phyloP scores from a whole-genome alignment of 371 early-diverging fungal genomes.

The Lichtheimia ornata region DNA sequence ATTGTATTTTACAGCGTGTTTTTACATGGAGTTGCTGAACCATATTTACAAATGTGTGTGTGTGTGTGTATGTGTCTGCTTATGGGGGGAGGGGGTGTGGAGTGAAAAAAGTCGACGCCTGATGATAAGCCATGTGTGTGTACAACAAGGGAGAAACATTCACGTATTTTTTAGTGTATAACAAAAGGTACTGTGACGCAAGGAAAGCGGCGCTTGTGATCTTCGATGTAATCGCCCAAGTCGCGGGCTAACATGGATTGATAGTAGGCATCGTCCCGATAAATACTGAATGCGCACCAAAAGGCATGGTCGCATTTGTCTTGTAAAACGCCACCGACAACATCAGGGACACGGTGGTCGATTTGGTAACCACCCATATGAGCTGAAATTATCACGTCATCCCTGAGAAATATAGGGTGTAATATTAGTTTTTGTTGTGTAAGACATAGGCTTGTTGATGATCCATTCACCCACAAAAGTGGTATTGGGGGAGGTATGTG shows the following conservation, averaged over 20 bases:
- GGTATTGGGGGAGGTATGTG: not conserved
- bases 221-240: slow-evolving; percentile 17
- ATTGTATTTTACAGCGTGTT: slow-evolving; percentile 15
- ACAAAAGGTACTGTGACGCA: slow-evolving; percentile 18
- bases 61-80: no score
- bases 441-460: no score
- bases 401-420: slow-evolving; percentile 14
- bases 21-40: slow-evolving; percentile 25
- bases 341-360: slow-evolving; percentile 20
- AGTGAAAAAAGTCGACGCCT: slow-evolving; percentile 5
- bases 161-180: not conserved
- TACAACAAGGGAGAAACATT: not conserved
- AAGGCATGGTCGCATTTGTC: slow-evolving; percentile 37
- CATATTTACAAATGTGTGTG: slow-evolving; percentile 1
- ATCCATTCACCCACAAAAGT: no score
- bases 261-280: slow-evolving; percentile 24
- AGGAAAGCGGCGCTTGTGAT: slow-evolving; percentile 15
- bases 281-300: slow-evolving; percentile 30
- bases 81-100: no score
- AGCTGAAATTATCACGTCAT: slow-evolving; percentile 29
- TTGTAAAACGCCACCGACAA: slow-evolving; percentile 31
- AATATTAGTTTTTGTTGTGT: not conserved
- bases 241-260: slow-evolving; percentile 19
- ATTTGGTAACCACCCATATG: slow-evolving; percentile 28
- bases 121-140: not conserved